Percentiles rank a stretch among this genome's conserved stretches.
Conservation (phyloP, 192 early-diverging fungal species). For the Phycomyces blakesleeanus region DNA sequence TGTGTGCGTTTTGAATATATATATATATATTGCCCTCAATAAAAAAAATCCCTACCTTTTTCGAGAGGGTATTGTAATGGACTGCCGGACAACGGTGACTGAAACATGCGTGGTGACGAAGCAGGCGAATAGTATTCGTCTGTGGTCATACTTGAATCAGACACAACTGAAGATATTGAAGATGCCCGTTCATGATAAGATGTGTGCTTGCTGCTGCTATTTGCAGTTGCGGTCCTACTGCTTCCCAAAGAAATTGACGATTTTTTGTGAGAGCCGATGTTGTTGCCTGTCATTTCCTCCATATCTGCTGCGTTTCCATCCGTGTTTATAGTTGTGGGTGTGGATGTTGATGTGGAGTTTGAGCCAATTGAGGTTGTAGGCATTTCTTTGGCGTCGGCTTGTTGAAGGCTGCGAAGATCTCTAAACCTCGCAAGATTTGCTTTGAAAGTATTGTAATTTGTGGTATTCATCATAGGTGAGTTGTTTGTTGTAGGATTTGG, state of each 20-base stretch:
- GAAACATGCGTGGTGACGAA: slow-evolving; percentile 19
- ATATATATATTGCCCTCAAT: too few relatives aligned
- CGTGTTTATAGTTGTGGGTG: too few relatives aligned
- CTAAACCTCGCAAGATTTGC: background rate
- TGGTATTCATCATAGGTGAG: too few relatives aligned
- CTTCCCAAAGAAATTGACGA: too few relatives aligned
- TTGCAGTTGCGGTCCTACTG: background rate
- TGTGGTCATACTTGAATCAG: slow-evolving; percentile 19
- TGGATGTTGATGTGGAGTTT: too few relatives aligned
- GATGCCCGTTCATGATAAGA: slow-evolving; percentile 18
- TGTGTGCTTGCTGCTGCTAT: background rate
- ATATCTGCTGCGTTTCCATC: slow-evolving; percentile 4
- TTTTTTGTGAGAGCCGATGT: too few relatives aligned
- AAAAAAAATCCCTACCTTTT: slow-evolving; percentile 5
- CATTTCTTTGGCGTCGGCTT: background rate
- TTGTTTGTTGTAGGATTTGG: too few relatives aligned
- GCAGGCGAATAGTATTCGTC: slow-evolving; percentile 22
- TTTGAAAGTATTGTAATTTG: too few relatives aligned
- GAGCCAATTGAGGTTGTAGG: background rate
- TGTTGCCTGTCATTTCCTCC: background rate
- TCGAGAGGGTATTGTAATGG: slow-evolving; percentile 6
- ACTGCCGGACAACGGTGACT: background rate
- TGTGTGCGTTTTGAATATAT: too few relatives aligned
- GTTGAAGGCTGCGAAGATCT: background rate
- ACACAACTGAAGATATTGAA: slow-evolving; percentile 21